Base-by-base conservation (phyloP, 2,329 filamentous ascomycete species). In the Aurifilum marmelostoma region DNA sequence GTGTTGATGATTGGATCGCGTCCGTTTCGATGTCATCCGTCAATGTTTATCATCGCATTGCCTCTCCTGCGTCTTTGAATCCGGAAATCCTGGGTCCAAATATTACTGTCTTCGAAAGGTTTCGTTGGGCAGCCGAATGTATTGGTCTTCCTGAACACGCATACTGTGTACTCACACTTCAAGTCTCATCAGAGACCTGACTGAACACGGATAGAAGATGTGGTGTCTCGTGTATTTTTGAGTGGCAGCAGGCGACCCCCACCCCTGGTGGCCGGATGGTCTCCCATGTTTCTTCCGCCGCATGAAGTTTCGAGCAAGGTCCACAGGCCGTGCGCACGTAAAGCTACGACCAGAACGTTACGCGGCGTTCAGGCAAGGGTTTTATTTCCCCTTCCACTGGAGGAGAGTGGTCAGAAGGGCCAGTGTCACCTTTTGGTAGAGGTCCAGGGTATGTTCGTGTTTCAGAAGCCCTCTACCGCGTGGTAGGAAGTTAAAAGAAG, bases 301-400 rank as follows among this genome's bases (percentile, higher is more conserved):
- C 6, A 79, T 66, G 0, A 74, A 73, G 64, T 73, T 74, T n/a
- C 77, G 73, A 8, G 78, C 73, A 1, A 56, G 11, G 12, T 24
- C 70, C 43, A 67, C 1, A 75, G 72, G 43, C 78, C 77, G 24
- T 76, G 75, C 1, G 67, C 66, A 18, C 6, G 63, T 75, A 78
- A 1, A 79, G 72, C 70, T 77, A 76, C 1, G 72, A 72, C 9
- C n/a, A 78, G 69, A 1, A 79, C 68, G 69, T 70, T 75, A 32
- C 77, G 76, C 41, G 71, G 77, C 76, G 2, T 76, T 72, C 0
- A 61, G 68, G 1, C 75, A 75, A 0, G 75, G 73, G 7, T 2
- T 39, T 39, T 34, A 4, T 34, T 8, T 47, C 18, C 16, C 8
- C 41, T 47, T 47, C 43, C n/a, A 9, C 43, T 47, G 43, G 21